These are phyloP conservation scores for Pterocarpus santalinus DNA, from an alignment of 306 rosid species.

Conservation along the genomic window DNA sequence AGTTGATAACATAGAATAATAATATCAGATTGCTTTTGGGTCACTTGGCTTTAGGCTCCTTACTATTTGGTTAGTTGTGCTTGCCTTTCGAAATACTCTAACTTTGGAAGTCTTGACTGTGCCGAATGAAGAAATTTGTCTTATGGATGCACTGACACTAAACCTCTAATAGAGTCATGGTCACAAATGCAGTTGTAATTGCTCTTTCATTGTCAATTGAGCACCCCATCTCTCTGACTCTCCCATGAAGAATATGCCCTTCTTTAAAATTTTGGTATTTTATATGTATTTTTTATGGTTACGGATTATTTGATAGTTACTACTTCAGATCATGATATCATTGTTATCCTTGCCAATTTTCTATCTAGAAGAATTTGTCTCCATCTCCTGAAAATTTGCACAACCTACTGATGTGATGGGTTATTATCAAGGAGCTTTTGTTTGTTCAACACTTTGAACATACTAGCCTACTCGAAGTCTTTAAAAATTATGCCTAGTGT, in stretches of 20 bases:
- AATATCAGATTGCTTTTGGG: slow-evolving; percentile 8
- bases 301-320: background rate
- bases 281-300: background rate
- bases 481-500: background rate
- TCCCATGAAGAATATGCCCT: background rate
- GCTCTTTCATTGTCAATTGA: background rate
- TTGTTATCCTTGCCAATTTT: background rate
- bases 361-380: background rate
- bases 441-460: background rate
- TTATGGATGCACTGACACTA: background rate
- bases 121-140: background rate
- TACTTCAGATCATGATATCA: background rate
- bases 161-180: background rate
- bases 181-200: background rate
- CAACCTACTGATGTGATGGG: background rate
- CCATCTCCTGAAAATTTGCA: background rate
- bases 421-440: background rate
- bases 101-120: background rate
- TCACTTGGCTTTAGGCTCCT: slow-evolving; percentile 20
- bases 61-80: background rate
- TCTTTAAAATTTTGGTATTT: background rate
- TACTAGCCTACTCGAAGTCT: background rate
- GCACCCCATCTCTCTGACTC: background rate
- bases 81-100: background rate
- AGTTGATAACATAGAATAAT: background rate